A percentile compares a stretch with the other conserved stretches of the same genome.
Evolutionary conservation across 129 eudicot species (phyloP).

Genomic region (Escallonia herrerae): DNA sequence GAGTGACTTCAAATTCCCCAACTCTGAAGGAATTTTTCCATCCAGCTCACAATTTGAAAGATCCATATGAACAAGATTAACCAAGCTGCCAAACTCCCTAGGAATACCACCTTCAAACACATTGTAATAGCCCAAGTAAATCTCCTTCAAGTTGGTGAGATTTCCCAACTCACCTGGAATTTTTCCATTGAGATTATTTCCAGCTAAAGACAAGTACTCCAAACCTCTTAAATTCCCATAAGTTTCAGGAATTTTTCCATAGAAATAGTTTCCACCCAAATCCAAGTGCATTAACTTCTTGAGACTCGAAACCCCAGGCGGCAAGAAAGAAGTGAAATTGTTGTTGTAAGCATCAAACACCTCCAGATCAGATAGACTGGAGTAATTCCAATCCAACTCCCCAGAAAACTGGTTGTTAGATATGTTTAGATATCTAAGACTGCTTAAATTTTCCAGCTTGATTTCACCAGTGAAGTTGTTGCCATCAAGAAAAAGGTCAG

Average conservation of each 20-base stretch:
- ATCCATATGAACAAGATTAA: conserved; percentile 69
- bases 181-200: conserved; percentile 71
- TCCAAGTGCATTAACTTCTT: conserved; percentile 68
- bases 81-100: conserved; percentile 61
- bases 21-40: conserved; percentile 68
- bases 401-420: conserved; percentile 72
- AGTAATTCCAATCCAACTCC: conserved; percentile 56
- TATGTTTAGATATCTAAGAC: conserved; percentile 58
- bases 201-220: conserved; percentile 72
- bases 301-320: conserved; percentile 40
- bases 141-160: conserved; percentile 69
- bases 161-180: conserved; percentile 88
- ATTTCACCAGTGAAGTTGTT: conserved; percentile 92
- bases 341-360: conserved; percentile 80
- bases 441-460: conserved; percentile 39
- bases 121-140: conserved; percentile 79
- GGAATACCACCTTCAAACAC: conserved; percentile 83
- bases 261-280: conserved; percentile 80
- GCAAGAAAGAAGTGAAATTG: conserved; percentile 61
- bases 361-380: conserved; percentile 44
- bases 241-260: conserved; percentile 54
- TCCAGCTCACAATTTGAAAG: conserved; percentile 65
- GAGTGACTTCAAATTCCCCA: conserved; percentile 67
- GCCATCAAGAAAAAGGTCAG: conserved; percentile 57
- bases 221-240: conserved; percentile 46